Evolutionary conservation across 2,329 filamentous ascomycete genomes (phyloP), one percentile per base, ranked within the genome.

Genomic region (Daldinia eschscholtzii): DNA sequence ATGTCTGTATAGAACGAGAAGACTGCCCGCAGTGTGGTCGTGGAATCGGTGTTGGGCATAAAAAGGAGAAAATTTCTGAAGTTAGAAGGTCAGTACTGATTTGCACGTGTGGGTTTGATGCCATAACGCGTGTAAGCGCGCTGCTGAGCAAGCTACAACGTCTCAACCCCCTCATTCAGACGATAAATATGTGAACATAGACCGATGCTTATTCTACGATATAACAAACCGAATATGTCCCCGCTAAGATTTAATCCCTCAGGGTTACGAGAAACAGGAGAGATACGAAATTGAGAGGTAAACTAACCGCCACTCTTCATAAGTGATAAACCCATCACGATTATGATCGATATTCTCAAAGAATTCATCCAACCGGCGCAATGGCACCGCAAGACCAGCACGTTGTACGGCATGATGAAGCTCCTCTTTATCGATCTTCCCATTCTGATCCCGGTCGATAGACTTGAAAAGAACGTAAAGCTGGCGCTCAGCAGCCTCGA

Each of bases 221-320:
- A 66, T 1, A 52, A 15, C 35, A 15, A 37, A 30, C 3, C 26
- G 7, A 35, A 13, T 50, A 26, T 37, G 28, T 30, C 6, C 39
- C 33, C 37, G 26, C 23, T 12, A 23, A 30, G 56, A 18, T 64
- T 68, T 68, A 68, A 70, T 70, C 58, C 68, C 65, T 70, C 59
- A 61, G 39, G 9, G 30, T 58, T 39, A 65, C 46, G 50, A 56
- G 44, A 64, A 39, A 60, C n/a, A 41, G 48, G 33, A 44, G 46
- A 28, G 46, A 28, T 57, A 35, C 26, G 10, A 48, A 46, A 7
- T 23, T 23, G 10, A 15, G 13, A 30, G 23, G 42, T 37, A 20
- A 18, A 84, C 91, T 81, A 89, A 98, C 95, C 95, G 91, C 96
- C 96, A 98, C 86, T 99, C 96, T 73, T 93, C 90, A 81, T 97